Conservation (phyloP, 2,329 filamentous ascomycete genomes). For the Arthrobotrys conoides region DNA sequence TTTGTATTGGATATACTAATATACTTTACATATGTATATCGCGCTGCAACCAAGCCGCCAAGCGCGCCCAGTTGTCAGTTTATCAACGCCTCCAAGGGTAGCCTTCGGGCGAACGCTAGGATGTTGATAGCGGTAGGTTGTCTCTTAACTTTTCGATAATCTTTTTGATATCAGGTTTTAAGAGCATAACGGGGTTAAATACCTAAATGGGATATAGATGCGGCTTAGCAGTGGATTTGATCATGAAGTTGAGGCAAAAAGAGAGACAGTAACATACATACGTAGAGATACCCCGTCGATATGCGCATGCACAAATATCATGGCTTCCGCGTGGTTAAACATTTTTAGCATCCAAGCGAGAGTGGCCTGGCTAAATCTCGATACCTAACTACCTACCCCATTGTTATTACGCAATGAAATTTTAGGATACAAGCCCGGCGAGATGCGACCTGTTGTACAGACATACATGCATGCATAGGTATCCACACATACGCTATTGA, state of each 20-base stretch:
- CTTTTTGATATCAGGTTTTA: background rate
- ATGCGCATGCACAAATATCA: slow-evolving; percentile 4
- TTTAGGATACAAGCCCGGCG: slow-evolving; percentile 5
- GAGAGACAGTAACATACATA: background rate
- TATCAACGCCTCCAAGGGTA: slow-evolving; percentile 17
- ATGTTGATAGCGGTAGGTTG: slow-evolving; percentile 21
- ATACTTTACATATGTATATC: slow-evolving; percentile 1
- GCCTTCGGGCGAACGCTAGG: slow-evolving; percentile 18
- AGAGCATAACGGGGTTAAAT: slow-evolving; percentile 2
- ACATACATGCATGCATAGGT: background rate
- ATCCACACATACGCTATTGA: background rate
- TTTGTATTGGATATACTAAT: no score
- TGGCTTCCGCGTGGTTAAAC: slow-evolving; percentile 25
- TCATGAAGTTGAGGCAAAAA: slow-evolving; percentile 4
- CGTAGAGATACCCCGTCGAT: slow-evolving; percentile 25
- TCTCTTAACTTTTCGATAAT: background rate
- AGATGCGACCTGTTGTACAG: slow-evolving; percentile 4
- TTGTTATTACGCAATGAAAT: slow-evolving; percentile 22
- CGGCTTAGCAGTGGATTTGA: slow-evolving; percentile 4
- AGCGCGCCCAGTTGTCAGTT: slow-evolving; percentile 31
- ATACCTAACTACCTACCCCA: no score
- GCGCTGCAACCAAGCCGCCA: slow-evolving; percentile 22
- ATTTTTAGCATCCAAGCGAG: slow-evolving; percentile 6
- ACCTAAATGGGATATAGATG: slow-evolving; percentile 22
- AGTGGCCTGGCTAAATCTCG: slow-evolving; percentile 17